These are phyloP conservation scores for Kregervanrija delftensis DNA, from an alignment of 805 yeast species.

Conservation along the genomic window DNA sequence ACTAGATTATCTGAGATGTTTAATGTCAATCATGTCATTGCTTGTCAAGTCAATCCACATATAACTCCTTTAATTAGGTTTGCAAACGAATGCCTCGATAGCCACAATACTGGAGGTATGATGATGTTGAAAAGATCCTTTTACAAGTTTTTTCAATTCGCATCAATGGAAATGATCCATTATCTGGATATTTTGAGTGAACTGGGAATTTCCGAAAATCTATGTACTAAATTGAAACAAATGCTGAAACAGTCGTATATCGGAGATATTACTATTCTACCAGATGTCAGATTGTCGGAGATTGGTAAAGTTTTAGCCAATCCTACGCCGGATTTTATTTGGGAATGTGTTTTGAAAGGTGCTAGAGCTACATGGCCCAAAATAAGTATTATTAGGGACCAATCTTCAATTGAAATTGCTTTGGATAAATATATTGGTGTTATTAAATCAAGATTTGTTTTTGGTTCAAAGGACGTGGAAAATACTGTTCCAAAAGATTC, in stretches of 20 bases:
- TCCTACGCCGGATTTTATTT: slow-evolving; percentile 72
- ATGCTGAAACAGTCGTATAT: slow-evolving; percentile 80
- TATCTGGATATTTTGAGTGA: slow-evolving; percentile 67
- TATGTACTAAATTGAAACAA: slow-evolving; percentile 67
- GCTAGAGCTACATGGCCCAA: slow-evolving; percentile 95
- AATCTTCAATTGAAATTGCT: slow-evolving; percentile 84
- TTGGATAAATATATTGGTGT: slow-evolving; percentile 72
- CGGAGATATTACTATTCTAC: slow-evolving; percentile 91
- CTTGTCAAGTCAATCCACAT: slow-evolving; percentile 96
- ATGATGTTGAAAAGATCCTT: slow-evolving; percentile 46
- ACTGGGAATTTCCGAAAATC: slow-evolving; percentile 66
- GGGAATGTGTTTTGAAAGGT: slow-evolving; percentile 70
- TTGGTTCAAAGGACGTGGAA: slow-evolving; percentile 11
- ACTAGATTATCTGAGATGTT: slow-evolving; percentile 91
- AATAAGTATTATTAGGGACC: slow-evolving; percentile 76
- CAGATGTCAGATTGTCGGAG: slow-evolving; percentile 58
- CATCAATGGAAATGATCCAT: slow-evolving; percentile 71
- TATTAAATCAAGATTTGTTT: slow-evolving; percentile 55
- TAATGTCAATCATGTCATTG: slow-evolving; percentile 94
- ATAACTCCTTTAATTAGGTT: slow-evolving; percentile 79
- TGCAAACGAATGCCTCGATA: slow-evolving; percentile 43
- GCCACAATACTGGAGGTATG: slow-evolving; percentile 44
- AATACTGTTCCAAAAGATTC: not conserved
- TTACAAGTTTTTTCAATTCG: slow-evolving; percentile 42
- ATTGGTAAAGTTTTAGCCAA: slow-evolving; percentile 61